Percentiles rank a stretch among this genome's conserved stretches.
Evolutionary conservation across 2,329 filamentous ascomycete species (phyloP).

Genomic region (Dactylellina parvicollis): DNA sequence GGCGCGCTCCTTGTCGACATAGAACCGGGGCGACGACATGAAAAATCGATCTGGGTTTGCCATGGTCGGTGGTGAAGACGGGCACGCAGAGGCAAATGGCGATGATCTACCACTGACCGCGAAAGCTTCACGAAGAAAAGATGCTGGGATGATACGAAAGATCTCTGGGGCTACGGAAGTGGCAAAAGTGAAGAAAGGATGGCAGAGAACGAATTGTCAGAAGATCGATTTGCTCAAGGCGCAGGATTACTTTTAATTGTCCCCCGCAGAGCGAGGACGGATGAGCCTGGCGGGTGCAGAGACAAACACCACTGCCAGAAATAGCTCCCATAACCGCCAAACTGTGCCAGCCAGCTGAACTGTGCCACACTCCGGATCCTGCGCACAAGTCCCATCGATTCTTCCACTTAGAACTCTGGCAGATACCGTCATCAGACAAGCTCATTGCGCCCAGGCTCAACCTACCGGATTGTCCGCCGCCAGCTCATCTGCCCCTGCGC

Average conservation of each 20-base stretch:
- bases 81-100: not conserved
- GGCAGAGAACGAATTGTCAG: not conserved
- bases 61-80: conserved; percentile 2
- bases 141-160: not conserved
- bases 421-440: conserved; percentile 17
- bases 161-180: not conserved
- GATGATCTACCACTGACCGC: not conserved
- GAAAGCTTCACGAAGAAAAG: not conserved
- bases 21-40: conserved; percentile 49
- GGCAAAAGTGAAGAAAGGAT: not conserved
- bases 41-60: conserved; percentile 39
- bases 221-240: not conserved
- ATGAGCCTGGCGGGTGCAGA: not conserved
- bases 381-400: not conserved
- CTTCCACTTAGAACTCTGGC: not conserved
- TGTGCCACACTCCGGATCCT: conserved; percentile 10
- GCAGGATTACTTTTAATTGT: not conserved
- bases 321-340: not conserved
- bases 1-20: conserved; percentile 23
- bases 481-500: not conserved
- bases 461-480: not conserved
- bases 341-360: not conserved
- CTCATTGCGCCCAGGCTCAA: not conserved
- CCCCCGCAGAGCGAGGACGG: not conserved
- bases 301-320: not conserved